Base-by-base conservation (phyloP, 2,329 filamentous ascomycete genomes). In the Pseudodiploospora longispora region DNA sequence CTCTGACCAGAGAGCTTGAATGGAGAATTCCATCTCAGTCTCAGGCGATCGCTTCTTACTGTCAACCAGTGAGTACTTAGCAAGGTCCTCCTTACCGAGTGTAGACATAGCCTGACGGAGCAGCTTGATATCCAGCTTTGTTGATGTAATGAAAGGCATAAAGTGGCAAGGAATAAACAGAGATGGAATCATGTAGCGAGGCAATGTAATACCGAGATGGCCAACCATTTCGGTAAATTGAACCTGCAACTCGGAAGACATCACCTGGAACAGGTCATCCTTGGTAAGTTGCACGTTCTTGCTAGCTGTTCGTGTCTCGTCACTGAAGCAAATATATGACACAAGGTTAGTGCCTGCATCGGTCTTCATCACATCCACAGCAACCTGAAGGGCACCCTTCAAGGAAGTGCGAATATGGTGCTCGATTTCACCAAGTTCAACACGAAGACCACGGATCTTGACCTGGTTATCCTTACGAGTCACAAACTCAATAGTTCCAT, bases 1-100 rank as follows among this genome's bases (percentile, higher is more conserved):
- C 2, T 41, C 37, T 2, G 44, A 41, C 49, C 49, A 68, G 57
- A 70, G 67, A 28, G 56, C 49, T 6, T 57, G 54, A 6, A 70
- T 41, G 8, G 54, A 50, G 30, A 56, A 51, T 30, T 58, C 52
- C 27, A 54, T 48, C 9, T 53, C 50, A 4, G 54, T 52, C 33
- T 45, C 40, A 3, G 49, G 47, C 5, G 30, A 33, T 10, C 47
- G 49, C 36, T 47, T 51, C 38, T 48, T 50, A 27, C 47, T 54
- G 28, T 58, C 44, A 38, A 61, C 57, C 6, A 56, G 52, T 1
- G 53, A 54, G 32, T 54, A 54, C 9, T 41, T 36, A 27, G 47
- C 46, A 3, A 52, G 35, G 19, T 50, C 44, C 27, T 46, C 45
- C 10, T 44, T 41, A 10, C 30, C 19, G 19, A 48, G 47, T 10